Conservation (phyloP, 805 yeast genomes). For the Candida cerambycidarum region DNA sequence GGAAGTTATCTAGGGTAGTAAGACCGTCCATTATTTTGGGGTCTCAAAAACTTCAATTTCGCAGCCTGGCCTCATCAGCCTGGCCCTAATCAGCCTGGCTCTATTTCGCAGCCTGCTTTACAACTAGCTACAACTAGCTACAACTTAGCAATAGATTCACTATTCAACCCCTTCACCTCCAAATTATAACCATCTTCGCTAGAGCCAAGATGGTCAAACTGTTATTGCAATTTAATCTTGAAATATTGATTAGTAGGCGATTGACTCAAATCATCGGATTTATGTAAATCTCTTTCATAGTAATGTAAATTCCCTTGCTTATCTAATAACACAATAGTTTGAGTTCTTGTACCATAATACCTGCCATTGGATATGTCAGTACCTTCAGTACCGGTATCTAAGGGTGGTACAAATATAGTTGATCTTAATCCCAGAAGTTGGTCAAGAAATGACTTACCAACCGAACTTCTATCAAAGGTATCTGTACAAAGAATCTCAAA, state of each 20-base stretch:
- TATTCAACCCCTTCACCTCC: too few species aligned
- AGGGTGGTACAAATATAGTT: slow-evolving; percentile 74
- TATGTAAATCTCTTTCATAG: slow-evolving; percentile 60
- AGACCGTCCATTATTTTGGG: slow-evolving; percentile 15
- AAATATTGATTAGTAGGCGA: slow-evolving; percentile 4
- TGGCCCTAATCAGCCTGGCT: too few species aligned
- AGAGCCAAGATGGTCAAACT: too few species aligned
- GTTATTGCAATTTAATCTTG: slow-evolving; percentile 12
- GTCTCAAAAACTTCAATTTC: too few species aligned
- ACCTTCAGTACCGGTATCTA: slow-evolving; percentile 26
- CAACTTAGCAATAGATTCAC: too few species aligned
- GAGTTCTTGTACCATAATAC: slow-evolving; percentile 86
- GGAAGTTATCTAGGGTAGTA: slow-evolving; percentile 17
- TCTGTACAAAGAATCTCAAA: slow-evolving; percentile 53
- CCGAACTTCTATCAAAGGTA: slow-evolving; percentile 29
- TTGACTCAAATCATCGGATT: slow-evolving; percentile 31
- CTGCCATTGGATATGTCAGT: slow-evolving; percentile 38
- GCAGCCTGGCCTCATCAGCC: too few species aligned
- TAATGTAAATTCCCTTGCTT: slow-evolving; percentile 53
- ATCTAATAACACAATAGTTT: slow-evolving; percentile 68
- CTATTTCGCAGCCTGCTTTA: too few species aligned
- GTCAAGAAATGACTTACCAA: slow-evolving; percentile 16
- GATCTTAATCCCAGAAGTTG: slow-evolving; percentile 46
- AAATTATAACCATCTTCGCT: too few species aligned
- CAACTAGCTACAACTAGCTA: too few species aligned